A percentile compares a stretch with the other conserved stretches of the same genome.
phyloP scores from a whole-genome alignment of 176 grass and related monocot genomes.

The Eleusine indica region DNA sequence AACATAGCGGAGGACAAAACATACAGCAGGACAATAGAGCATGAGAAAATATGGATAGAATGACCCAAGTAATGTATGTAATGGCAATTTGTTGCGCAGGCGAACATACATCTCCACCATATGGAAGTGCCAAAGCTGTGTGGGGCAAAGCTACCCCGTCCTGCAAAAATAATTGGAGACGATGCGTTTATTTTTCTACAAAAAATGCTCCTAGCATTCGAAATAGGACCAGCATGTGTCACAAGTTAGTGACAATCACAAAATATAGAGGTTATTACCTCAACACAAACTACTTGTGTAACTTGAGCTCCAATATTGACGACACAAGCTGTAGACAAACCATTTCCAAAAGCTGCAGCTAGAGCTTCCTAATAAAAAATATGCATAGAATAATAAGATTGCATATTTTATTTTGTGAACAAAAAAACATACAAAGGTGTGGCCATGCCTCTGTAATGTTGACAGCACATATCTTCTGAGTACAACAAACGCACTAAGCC shows the following conservation, averaged over 20 bases:
- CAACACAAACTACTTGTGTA: slow-evolving; percentile 93
- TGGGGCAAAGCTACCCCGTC: slow-evolving; percentile 97
- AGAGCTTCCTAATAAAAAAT: slow-evolving; percentile 81
- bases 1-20: not conserved
- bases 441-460: not conserved
- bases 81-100: slow-evolving; percentile 1
- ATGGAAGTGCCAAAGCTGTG: slow-evolving; percentile 79
- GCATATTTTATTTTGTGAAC: not conserved
- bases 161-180: slow-evolving; percentile 49
- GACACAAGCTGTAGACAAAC: slow-evolving; percentile 90
- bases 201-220: slow-evolving; percentile 24
- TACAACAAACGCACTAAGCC: slow-evolving; percentile 15
- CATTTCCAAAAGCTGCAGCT: slow-evolving; percentile 95
- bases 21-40: slow-evolving; percentile 2
- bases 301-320: slow-evolving; percentile 97
- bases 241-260: not conserved
- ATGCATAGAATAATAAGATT: slow-evolving; percentile 26
- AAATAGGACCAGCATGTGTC: slow-evolving; percentile 9
- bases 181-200: not conserved
- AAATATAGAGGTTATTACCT: not conserved
- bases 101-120: slow-evolving; percentile 84
- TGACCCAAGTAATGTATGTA: slow-evolving; percentile 3
- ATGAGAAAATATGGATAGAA: slow-evolving; percentile 16
- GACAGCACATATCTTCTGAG: slow-evolving; percentile 5
- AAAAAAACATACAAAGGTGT: not conserved